A percentile compares a stretch with the other conserved stretches of the same genome.
phyloP scores from a whole-genome alignment of 2,329 filamentous ascomycete species.

The Drechslerella dactyloides region DNA sequence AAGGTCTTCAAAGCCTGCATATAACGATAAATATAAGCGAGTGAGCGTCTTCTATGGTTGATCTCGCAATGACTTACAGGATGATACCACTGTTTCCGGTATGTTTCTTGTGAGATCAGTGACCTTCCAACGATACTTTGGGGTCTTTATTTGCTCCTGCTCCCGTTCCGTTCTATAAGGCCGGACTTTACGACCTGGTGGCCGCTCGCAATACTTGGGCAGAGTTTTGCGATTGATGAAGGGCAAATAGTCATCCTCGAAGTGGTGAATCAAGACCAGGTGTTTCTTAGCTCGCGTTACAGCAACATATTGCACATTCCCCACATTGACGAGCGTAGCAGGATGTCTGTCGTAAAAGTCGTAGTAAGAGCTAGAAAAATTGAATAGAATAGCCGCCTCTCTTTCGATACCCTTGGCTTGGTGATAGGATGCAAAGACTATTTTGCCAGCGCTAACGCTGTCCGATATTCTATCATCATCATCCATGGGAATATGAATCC shows the following conservation, averaged over 20 bases:
- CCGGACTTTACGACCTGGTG: slow-evolving; percentile 17
- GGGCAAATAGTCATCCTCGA: slow-evolving; percentile 27
- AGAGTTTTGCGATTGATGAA: slow-evolving; percentile 41
- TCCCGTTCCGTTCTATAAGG: slow-evolving; percentile 27
- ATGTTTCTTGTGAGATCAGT: slow-evolving; percentile 42
- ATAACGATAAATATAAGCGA: neutral
- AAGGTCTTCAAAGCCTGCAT: slow-evolving; percentile 37
- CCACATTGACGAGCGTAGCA: slow-evolving; percentile 9
- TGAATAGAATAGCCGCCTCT: slow-evolving; percentile 47
- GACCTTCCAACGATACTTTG: slow-evolving; percentile 37
- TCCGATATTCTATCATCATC: slow-evolving; percentile 30
- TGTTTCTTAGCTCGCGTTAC: slow-evolving; percentile 48
- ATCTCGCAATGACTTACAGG: slow-evolving; percentile 18
- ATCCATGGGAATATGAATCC: slow-evolving; percentile 36
- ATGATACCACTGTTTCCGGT: slow-evolving; percentile 41
- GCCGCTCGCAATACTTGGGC: slow-evolving; percentile 30
- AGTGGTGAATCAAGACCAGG: slow-evolving; percentile 43
- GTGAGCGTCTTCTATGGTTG: neutral
- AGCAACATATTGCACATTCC: slow-evolving; percentile 51
- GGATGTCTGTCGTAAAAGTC: slow-evolving; percentile 42
- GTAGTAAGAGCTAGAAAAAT: slow-evolving; percentile 50
- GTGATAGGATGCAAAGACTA: slow-evolving; percentile 49
- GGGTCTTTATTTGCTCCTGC: slow-evolving; percentile 19
- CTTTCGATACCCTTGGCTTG: slow-evolving; percentile 53
- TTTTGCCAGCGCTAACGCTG: slow-evolving; percentile 36